A percentile compares a stretch with the other conserved stretches of the same genome.
phyloP scores from a whole-genome alignment of 179 eudicot species.

The Spergularia azorica region DNA sequence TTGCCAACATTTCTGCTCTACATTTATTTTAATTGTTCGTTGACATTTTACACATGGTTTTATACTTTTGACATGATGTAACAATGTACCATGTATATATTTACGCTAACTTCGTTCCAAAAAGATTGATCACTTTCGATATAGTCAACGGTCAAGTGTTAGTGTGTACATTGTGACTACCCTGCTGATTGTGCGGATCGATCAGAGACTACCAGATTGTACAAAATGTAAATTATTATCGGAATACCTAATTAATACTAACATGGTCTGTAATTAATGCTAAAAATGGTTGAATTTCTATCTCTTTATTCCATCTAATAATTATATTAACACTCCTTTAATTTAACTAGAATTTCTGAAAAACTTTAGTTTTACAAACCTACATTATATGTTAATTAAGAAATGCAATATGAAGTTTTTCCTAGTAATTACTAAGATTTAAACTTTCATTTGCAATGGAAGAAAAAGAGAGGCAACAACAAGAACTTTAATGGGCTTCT shows the following conservation, averaged over 20 bases:
- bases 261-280: no score
- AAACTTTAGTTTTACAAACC: no score
- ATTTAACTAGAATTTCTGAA: no score
- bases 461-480: slow-evolving; percentile 16
- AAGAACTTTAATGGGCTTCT: slow-evolving; percentile 29
- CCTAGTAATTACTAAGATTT: neutral
- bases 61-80: slow-evolving; percentile 1
- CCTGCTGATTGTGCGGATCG: no score
- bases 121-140: neutral
- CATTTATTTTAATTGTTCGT: slow-evolving; percentile 2
- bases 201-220: neutral
- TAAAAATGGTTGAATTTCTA: no score
- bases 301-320: no score
- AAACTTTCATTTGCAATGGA: slow-evolving; percentile 1
- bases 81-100: neutral
- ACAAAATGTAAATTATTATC: neutral
- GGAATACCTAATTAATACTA: no score
- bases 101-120: neutral
- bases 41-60: neutral
- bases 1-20: slow-evolving; percentile 31
- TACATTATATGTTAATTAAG: neutral
- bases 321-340: no score
- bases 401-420: slow-evolving; percentile 14
- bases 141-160: neutral
- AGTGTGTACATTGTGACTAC: neutral